These are phyloP conservation scores for Xerocomus minutiporus DNA, from an alignment of 1,284 basidiomycete genomes.

Conservation along the genomic window DNA sequence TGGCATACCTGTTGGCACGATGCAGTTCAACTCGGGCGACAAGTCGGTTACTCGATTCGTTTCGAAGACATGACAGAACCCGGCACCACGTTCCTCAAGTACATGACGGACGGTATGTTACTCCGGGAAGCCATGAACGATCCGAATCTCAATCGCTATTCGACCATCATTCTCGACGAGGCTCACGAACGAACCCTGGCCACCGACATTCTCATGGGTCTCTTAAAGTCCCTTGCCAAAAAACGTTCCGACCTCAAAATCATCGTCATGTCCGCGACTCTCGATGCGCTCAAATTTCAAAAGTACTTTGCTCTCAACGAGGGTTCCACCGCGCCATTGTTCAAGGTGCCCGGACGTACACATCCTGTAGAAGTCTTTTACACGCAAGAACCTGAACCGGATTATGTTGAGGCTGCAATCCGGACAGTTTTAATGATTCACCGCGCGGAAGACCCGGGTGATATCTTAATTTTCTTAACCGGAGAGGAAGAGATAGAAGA, in stretches of 20 bases:
- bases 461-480: slow-evolving; percentile 92
- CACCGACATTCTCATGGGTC: slow-evolving; percentile 98
- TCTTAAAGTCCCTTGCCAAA: slow-evolving; percentile 74
- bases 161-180: slow-evolving; percentile 97
- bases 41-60: slow-evolving; percentile 98
- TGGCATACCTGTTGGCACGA: neutral
- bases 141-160: slow-evolving; percentile 83
- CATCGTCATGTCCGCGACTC: slow-evolving; percentile 97
- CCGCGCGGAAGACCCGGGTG: slow-evolving; percentile 90
- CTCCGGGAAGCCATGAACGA: slow-evolving; percentile 98
- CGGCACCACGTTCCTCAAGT: slow-evolving; percentile 90
- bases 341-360: slow-evolving; percentile 95
- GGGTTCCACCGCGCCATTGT: slow-evolving; percentile 68
- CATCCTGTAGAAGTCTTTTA: slow-evolving; percentile 97
- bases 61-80: slow-evolving; percentile 97
- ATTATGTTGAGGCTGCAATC: slow-evolving; percentile 97
- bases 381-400: slow-evolving; percentile 92
- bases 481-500: slow-evolving; percentile 99
- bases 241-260: slow-evolving; percentile 89
- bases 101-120: slow-evolving; percentile 99
- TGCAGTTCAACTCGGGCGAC: slow-evolving; percentile 81
- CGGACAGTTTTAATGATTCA: slow-evolving; percentile 98
- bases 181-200: slow-evolving; percentile 98
- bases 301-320: slow-evolving; percentile 81
- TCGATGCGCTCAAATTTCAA: slow-evolving; percentile 96